Percentiles rank a stretch among this genome's conserved stretches.
phyloP scores from a whole-genome alignment of 2,329 filamentous ascomycete species.

The Cercospora beticola region DNA sequence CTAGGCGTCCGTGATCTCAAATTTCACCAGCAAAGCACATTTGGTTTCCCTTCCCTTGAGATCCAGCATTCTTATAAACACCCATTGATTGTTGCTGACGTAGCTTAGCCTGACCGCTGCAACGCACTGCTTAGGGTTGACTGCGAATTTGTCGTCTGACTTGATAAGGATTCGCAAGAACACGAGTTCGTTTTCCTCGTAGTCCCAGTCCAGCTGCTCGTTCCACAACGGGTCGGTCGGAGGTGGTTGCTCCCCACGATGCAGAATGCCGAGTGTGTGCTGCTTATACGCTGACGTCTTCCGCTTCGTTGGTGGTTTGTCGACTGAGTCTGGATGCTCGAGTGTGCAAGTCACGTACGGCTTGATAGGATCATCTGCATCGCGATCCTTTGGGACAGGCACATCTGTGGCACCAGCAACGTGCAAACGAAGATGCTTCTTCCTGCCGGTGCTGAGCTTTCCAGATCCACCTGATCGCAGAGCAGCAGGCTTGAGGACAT shows the following conservation, averaged over 20 bases:
- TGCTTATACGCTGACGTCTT: conserved; percentile 63
- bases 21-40: conserved; percentile 61
- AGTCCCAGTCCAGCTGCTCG: conserved; percentile 66
- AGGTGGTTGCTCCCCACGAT: conserved; percentile 59
- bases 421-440: conserved; percentile 57
- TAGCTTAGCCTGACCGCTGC: conserved; percentile 61
- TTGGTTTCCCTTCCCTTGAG: conserved; percentile 63
- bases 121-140: conserved; percentile 63
- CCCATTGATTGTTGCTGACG: conserved; percentile 55
- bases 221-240: conserved; percentile 65
- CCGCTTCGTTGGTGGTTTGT: conserved; percentile 55
- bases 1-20: conserved; percentile 54
- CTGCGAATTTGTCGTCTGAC: conserved; percentile 62
- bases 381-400: conserved; percentile 54
- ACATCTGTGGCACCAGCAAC: conserved; percentile 64
- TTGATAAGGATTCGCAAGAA: conserved; percentile 67
- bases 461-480: conserved; percentile 59
- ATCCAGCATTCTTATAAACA: conserved; percentile 64
- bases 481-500: conserved; percentile 63
- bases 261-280: conserved; percentile 58
- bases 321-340: conserved; percentile 56
- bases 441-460: conserved; percentile 47
- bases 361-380: conserved; percentile 54
- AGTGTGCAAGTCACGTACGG: conserved; percentile 67
- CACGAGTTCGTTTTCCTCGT: conserved; percentile 64